Percentiles rank a stretch among this genome's conserved stretches.
Conservation (phyloP, 148 eudicot species). For the Rhododendron vialii region DNA sequence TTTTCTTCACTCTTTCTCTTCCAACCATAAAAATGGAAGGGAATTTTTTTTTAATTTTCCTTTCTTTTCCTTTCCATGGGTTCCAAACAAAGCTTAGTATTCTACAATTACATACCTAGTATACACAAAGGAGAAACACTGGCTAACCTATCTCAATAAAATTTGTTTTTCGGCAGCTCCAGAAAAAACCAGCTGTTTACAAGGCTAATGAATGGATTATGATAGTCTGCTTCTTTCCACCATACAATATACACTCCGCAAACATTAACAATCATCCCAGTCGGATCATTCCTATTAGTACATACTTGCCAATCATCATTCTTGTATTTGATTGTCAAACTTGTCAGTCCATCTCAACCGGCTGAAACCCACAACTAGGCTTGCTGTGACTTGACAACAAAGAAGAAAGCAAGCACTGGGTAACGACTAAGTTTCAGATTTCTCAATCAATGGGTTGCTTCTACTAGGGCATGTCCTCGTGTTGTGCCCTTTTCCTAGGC, state of each 20-base stretch:
- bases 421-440: not conserved
- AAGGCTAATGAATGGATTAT: not conserved
- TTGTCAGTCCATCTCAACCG: not conserved
- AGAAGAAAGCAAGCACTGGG: not conserved
- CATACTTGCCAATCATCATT: not conserved
- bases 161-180: not conserved
- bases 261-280: not conserved
- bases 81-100: too few species aligned
- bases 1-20: too few species aligned
- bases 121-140: not conserved
- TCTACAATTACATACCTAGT: not conserved
- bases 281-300: not conserved
- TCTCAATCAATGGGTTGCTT: not conserved
- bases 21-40: too few species aligned
- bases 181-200: not conserved
- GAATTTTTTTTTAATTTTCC: too few species aligned
- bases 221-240: not conserved
- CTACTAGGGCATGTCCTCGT: constrained; percentile 20
- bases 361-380: not conserved
- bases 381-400: not conserved
- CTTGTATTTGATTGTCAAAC: not conserved
- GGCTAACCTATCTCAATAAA: not conserved
- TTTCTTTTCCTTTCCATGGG: too few species aligned
- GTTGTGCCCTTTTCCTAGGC: constrained; percentile 25
- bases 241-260: not conserved